Evolutionary conservation across 768 basidiomycete genomes (phyloP), one percentile per base, ranked within the genome.

Genomic region (Asterophora lycoperdoides): DNA sequence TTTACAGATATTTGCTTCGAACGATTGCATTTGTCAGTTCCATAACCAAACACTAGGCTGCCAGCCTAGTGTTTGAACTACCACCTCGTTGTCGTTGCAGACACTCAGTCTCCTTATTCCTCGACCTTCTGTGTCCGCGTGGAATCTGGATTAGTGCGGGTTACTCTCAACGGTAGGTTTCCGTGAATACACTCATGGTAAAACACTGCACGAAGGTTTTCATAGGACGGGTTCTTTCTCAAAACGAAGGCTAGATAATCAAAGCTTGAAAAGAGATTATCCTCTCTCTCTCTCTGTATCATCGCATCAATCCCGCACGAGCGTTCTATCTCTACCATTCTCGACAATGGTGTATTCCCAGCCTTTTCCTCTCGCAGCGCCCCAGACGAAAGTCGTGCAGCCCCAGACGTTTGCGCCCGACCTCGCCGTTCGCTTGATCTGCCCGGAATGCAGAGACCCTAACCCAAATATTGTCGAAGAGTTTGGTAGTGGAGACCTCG

Each of bases 401-500:
- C 78, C 77, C 45, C 69, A 74, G 28, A 78, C 78, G 15, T 90
- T 76, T 65, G 88, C 84, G 23, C 89, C 89, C 30, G 90, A 93
- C 68, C 77, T 93, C 49, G 83, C 88, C 42, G 86, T 93, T 56
- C 87, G 90, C 40, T 82, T 93, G 60, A 89, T 94, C 58, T 98
- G 95, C 64, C 94, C 93, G 17, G 94, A 98, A 60, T 97, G 95
- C 74, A 78, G 87, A 69, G 89, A 91, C 62, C 89, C 91, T 48
- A 89, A 89, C 61, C 93, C 93, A 11, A 84, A 93, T 56, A 94
- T 99, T 63, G 80, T 93, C 61, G 96, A 99, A 75, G 93, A 98
- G 74, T 98, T 95, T 70, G 89, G 91, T 62, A 89, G 89, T 57
- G 96, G 96, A 61, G 96, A 99, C 71, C 83, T 98, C 64, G 96